These are phyloP conservation scores for Pleodorina starrii DNA, from an alignment of 139 green algal genomes.

Conservation along the genomic window DNA sequence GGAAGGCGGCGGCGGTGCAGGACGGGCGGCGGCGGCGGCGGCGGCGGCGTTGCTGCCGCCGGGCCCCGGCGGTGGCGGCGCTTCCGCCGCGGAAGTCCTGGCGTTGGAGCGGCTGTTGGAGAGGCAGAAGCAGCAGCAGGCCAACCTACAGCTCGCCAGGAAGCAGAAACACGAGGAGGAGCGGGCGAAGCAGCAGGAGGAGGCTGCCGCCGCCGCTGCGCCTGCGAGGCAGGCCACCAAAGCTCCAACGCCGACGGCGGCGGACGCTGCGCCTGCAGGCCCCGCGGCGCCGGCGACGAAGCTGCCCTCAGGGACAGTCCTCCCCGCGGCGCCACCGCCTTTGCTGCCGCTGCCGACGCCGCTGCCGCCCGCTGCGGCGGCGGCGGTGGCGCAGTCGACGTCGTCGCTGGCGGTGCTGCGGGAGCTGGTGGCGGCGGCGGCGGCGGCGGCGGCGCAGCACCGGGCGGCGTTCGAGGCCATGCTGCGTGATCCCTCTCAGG, in stretches of 20 bases:
- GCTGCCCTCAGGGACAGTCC: background rate
- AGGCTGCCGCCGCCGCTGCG: background rate
- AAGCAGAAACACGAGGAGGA: background rate
- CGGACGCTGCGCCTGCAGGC: background rate
- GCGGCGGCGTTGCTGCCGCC: background rate
- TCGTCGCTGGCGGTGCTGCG: conserved; percentile 21
- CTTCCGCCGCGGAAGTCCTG: conserved; percentile 32
- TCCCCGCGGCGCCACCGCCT: background rate
- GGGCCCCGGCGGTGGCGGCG: background rate
- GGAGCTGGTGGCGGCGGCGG: conserved; percentile 36
- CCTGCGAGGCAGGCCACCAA: background rate
- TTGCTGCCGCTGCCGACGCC: background rate
- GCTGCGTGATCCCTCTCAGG: conserved; percentile 25
- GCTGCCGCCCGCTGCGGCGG: background rate
- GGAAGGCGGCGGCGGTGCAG: background rate
- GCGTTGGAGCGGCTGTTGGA: conserved; percentile 23
- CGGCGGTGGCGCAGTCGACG: background rate
- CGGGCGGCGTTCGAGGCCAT: conserved; percentile 44
- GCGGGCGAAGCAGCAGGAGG: background rate
- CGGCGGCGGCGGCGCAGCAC: conserved; percentile 47
- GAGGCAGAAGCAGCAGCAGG: conserved; percentile 19
- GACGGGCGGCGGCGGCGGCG: background rate
- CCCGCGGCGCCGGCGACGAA: conserved; percentile 12
- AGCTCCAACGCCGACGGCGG: background rate
- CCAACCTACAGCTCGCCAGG: background rate